phyloP scores from a whole-genome alignment of 768 basidiomycete species.

The Tricholoma bakamatsutake region DNA sequence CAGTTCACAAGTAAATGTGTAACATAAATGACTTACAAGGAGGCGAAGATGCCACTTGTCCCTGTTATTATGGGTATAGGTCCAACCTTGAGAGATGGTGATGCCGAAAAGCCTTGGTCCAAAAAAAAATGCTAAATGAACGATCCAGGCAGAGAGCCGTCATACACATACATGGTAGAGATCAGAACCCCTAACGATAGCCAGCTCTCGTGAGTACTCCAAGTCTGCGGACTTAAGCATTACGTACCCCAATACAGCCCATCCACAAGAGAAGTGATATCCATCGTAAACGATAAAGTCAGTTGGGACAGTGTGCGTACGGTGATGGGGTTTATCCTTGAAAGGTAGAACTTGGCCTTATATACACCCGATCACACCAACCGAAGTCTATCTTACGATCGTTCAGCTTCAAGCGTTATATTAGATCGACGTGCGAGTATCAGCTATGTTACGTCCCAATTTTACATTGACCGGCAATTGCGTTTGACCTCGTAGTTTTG shows the following conservation, averaged over 20 bases:
- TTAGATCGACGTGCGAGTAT: too few species aligned
- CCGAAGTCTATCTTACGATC: background rate
- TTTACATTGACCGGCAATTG: too few species aligned
- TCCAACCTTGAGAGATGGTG: background rate
- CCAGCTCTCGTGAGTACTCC: background rate
- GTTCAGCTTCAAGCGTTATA: too few species aligned
- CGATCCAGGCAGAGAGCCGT: too few species aligned
- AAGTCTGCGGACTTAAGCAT: background rate
- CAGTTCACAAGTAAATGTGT: background rate
- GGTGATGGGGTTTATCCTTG: too few species aligned
- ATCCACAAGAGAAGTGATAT: background rate
- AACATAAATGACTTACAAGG: background rate
- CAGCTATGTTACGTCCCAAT: too few species aligned
- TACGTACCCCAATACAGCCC: background rate
- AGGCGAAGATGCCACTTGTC: background rate
- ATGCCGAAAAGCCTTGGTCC: background rate
- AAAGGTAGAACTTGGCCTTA: too few species aligned
- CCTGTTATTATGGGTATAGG: background rate
- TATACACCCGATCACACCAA: too few species aligned
- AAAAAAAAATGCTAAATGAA: background rate
- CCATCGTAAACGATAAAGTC: background rate
- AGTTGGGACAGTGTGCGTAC: background rate
- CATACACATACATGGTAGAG: background rate
- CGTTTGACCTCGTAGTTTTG: too few species aligned
- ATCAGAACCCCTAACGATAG: background rate